Evolutionary conservation across 306 rosid species (phyloP), one percentile per base, ranked within the genome.

Genomic region (Vigna angularis): DNA sequence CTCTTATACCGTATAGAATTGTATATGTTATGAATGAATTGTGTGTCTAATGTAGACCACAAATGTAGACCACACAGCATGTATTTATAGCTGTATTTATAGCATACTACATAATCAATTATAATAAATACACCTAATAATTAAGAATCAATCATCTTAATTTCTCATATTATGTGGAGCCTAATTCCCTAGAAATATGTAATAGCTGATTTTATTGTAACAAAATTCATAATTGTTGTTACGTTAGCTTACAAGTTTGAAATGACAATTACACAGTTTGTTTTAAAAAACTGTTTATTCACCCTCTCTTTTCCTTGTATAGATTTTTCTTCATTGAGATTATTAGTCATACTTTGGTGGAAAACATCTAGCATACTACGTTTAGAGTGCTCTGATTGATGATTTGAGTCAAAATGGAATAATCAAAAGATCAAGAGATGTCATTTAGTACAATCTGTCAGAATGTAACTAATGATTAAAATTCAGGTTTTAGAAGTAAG

Each of bases 401-500:
- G 40, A 50, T 74, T 22, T n/a, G 51, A 15, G 14, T 49, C 52
- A 48, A n/a, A 63, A 16, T 50, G 16, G 63, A 62, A 17, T 48
- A 48, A 75, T 63, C 9, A 34, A 64, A 63, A 32, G 48, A 47
- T 42, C 70, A 11, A 18, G 30, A 50, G 53, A 76, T 64, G 42
- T 32, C 36, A 2, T 20, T 22, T 9, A 14, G 24, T 15, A 40
- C 52, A 15, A 20, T 49, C 63, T 36, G 36, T 65, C 13, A 9
- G 32, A 69, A 36, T 53, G 44, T 65, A 52, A 30, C 5, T 76
- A 26, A 48, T 34, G 15, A 65, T 64, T 65, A 51, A 66, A 65
- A 52, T 40, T 45, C 53, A 66, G 56, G 22, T 76, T 52, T 52
- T 17, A 6, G 4, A 17, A 52, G 26, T 52, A 13, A 52, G 0